Evolutionary conservation across 257 asterid genomes (phyloP), one percentile per base, ranked within the genome.

Genomic region (Gentiana dahurica): DNA sequence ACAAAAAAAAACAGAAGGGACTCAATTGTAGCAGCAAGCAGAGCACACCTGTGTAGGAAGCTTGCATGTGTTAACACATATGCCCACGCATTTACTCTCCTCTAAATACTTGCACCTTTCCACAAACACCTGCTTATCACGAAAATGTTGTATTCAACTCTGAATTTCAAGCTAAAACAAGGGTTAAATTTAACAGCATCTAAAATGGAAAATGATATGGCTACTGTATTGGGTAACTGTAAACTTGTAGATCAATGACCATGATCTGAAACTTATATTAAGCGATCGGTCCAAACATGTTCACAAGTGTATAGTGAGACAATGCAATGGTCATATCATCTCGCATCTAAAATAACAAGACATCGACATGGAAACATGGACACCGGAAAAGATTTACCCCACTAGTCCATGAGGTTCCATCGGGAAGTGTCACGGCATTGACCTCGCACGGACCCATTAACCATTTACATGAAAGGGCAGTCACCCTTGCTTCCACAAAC

Each of bases 81-180:
- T 80, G 55, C 97, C 95, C 36, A 81, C 89, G 51, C 97, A 88
- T 75, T 85, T 88, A 86, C 97, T 88, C 74, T 83, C 91, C 71
- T 85, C 94, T 73, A 88, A 79, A 70, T 88, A 88, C 78, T 85
- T 88, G 84, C 97, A 89, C 68, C 78, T 85, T 71, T 89, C 97
- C 32, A 89, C 94, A 36, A 71, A 79, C 24, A 88, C 95, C 95
- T 88, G 59, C 71, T 69, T 1, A 37, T 35, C 15, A 6, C 8
- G 24, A 24, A 11, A 5, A n/a, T 54, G 44, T 47, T 41, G 56
- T 49, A 62, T 32, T 24, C 44, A 53, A 43, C 39, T 33, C 15
- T 36, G 39, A 57, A 48, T 15, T 36, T n/a, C 63, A 50, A 34
- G 34, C 6, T 3, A 34, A 34, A 24, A 7, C 34, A 4, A 12